Evolutionary conservation across 441 rosid species (phyloP).

Genomic region (Erodium texanum): DNA sequence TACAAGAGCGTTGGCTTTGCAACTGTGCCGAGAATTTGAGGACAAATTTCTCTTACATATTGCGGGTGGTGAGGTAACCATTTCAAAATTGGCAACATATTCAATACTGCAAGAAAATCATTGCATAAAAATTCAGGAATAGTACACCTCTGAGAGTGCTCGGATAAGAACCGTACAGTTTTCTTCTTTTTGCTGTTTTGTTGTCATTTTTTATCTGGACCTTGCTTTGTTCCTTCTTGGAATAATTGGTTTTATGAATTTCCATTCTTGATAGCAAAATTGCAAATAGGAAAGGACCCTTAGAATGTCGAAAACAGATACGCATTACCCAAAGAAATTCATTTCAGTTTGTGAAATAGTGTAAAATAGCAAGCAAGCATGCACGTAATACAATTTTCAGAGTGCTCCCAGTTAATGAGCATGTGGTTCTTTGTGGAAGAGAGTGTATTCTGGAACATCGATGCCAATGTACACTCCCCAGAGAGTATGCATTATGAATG

Average conservation of each 20-base stretch:
- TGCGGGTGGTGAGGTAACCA: constrained; percentile 80
- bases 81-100: constrained; percentile 7
- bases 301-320: background rate
- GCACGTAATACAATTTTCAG: background rate
- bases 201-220: background rate
- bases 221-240: background rate
- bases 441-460: background rate
- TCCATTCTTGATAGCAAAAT: too few relatives aligned
- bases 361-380: background rate
- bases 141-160: background rate
- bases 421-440: background rate
- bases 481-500: background rate
- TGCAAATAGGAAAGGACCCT: too few relatives aligned
- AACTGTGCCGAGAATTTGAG: constrained; percentile 95
- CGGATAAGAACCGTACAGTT: background rate
- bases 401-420: background rate
- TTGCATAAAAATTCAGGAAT: background rate
- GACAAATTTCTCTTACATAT: constrained; percentile 87
- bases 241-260: too few relatives aligned
- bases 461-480: background rate
- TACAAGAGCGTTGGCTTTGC: constrained; percentile 87
- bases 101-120: background rate
- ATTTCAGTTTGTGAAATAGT: background rate
- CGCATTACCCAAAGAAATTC: background rate
- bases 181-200: background rate